Evolutionary conservation across 1,139 yeast species (phyloP), one percentile per base, ranked within the genome.

Genomic region (Nakaseomyces delphensis): DNA sequence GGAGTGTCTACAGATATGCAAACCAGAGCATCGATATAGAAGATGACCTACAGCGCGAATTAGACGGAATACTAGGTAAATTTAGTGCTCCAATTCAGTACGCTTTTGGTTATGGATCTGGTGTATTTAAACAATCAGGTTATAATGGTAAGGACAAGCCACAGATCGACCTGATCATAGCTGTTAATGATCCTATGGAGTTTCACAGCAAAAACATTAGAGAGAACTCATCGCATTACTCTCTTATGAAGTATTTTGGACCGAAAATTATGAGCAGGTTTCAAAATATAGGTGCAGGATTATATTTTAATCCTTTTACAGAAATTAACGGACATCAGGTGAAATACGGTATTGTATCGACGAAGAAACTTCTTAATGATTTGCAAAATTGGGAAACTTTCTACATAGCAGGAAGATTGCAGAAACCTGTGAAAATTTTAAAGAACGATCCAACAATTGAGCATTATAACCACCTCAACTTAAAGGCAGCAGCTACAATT

Each of bases 81-180:
- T 84, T 85, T 59, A 65, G 74, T 39, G 82, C 87, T 1, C 87
- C 91, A 0, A 74, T 84, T 18, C 67, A 76, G 44, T 82, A 73
- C 52, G 81, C 91, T 1, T 81, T 89, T 62, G 99, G 97, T 0
- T 93, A 93, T 62, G 99, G 99, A 1, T 83, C 95, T 7, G 96
- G 96, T 3, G 96, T 93, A 0, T 83, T 93, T 53, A 73, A 79
- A 24, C 98, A 93, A 60, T 87, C 87, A 4, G 75, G 77, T 23
- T 62, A 65, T 18, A 48, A 52, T 1, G 52, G 58, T 4, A 59
- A 62, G 27, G 55, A 61, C 23, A 67, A 71, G 40, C 80, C 87
- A 1, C 98, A 91, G 61, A 74, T 86, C 10, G 98, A 93, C 59
- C 65, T 91, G 63, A 83, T 91, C n/a, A 79, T 83, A 56, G 83